Evolutionary conservation across 768 basidiomycete species (phyloP), one percentile per base, ranked within the genome.

Genomic region (Tephrocybe sp.): DNA sequence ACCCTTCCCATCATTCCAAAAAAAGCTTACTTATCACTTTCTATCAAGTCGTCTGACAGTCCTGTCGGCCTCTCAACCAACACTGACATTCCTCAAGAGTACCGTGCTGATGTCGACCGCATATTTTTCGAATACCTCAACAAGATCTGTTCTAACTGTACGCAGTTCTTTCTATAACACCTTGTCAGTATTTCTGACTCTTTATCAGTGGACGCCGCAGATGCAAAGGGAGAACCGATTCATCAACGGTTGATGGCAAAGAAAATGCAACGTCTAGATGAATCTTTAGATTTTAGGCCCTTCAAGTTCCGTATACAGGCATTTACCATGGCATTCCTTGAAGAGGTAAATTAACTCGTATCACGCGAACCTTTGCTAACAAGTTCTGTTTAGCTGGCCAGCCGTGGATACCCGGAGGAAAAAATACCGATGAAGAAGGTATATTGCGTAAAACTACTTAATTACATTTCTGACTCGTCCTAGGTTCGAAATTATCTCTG

Each of bases 231-330:
- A 45, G 96, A 99, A 66, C 86, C 90, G 39, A 93, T 99, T 51
- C 96, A 99, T 64, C 96, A 99, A 70, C 92, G 92, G 32, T 77
- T 98, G 61, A 99, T 99, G 96, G 89, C 95, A 0, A 98, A 98
- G 77, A 92, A 92, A 77, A 98, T 99, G 96, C 90, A 93, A 60
- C 85, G 92, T 47, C 76, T 98, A 49, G 95, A 97, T 65, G 96
- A 98, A 72, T 94, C 92, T 33, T 84, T 87, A 38, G 96, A 98
- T 68, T 99, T 96, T 70, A 83, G 96, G 22, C 96, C 96, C 42
- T 98, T 99, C 83, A 98, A 98, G 70, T 99, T 99, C 73, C 84
- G 96, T 52, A 99, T 99, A 58, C 92, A 93, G 64, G 96, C 96
- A 1, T 99, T 99, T 70, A 98, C 95, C 5, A 89, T 92, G 62